Evolutionary conservation across 1,139 yeast species (phyloP).

Genomic region (Diutina catenulata): DNA sequence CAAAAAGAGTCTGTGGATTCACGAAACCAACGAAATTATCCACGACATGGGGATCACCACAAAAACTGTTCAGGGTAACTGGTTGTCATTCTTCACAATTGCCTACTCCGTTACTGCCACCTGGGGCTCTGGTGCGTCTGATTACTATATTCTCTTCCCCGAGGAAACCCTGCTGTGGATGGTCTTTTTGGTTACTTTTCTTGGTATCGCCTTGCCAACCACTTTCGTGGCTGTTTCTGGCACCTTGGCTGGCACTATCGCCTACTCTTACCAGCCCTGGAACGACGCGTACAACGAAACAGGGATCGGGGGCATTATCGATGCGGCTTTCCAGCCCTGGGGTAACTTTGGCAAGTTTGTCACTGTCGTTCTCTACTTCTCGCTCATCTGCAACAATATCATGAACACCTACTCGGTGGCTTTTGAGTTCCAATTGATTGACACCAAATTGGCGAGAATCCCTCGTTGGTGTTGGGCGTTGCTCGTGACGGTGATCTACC

Average conservation of each 20-base stretch:
- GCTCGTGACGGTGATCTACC: conserved; percentile 13
- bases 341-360: conserved; percentile 21
- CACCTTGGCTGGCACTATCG: conserved; percentile 15
- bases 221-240: conserved; percentile 17
- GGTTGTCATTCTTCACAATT: conserved; percentile 17
- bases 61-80: conserved; percentile 13
- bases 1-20: conserved; percentile 10
- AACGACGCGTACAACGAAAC: conserved; percentile 12
- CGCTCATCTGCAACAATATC: conserved; percentile 26
- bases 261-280: conserved; percentile 17
- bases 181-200: conserved; percentile 14
- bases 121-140: conserved; percentile 21
- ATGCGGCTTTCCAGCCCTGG: conserved; percentile 16
- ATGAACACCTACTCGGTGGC: conserved; percentile 20
- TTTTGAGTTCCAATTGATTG: conserved; percentile 16
- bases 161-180: conserved; percentile 13
- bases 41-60: conserved; percentile 9
- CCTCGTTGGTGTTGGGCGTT: conserved; percentile 19
- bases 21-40: conserved; percentile 11
- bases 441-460: conserved; percentile 11
- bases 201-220: conserved; percentile 17
- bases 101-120: conserved; percentile 18
- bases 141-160: conserved; percentile 17
- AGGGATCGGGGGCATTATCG: conserved; percentile 18
- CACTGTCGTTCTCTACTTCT: conserved; percentile 21